Evolutionary conservation across 2,329 filamentous ascomycete genomes (phyloP).

Genomic region (Fusarium sarcochroum): DNA sequence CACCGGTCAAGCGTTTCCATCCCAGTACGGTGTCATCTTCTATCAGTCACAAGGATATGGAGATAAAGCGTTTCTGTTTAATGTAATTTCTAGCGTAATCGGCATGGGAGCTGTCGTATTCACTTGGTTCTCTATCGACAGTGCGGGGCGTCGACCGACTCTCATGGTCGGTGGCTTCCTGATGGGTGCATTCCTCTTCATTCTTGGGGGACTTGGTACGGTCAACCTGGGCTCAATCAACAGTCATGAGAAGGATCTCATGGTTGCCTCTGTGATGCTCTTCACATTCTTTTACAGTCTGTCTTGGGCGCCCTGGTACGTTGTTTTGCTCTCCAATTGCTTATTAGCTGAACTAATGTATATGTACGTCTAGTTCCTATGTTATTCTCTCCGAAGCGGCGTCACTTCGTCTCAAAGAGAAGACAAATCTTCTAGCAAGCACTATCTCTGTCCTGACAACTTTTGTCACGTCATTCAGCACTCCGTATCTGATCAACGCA

Average conservation of each 20-base stretch:
- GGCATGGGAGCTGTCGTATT: too few relatives aligned
- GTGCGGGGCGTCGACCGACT: too few relatives aligned
- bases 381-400: slow-evolving; percentile 47
- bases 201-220: too few relatives aligned
- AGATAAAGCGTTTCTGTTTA: slow-evolving; percentile 45
- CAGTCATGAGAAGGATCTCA: not conserved
- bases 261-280: slow-evolving; percentile 48
- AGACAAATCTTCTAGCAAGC: slow-evolving; percentile 49
- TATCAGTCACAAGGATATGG: slow-evolving; percentile 49
- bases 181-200: slow-evolving; percentile 27
- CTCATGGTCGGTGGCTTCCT: too few relatives aligned
- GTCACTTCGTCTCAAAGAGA: slow-evolving; percentile 49
- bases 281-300: slow-evolving; percentile 46
- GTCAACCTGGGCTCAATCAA: too few relatives aligned
- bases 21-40: slow-evolving; percentile 51
- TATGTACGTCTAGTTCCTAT: slow-evolving; percentile 40
- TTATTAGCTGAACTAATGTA: too few relatives aligned
- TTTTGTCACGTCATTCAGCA: slow-evolving; percentile 53
- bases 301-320: slow-evolving; percentile 43
- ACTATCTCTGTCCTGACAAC: slow-evolving; percentile 50
- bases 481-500: slow-evolving; percentile 55
- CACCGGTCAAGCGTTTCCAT: slow-evolving; percentile 51
- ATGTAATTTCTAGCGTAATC: slow-evolving; percentile 26
- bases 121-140: slow-evolving; percentile 34
- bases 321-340: too few relatives aligned